These are phyloP conservation scores for Fusarium tuaranense DNA, from an alignment of 2,329 filamentous ascomycete genomes.

Conservation along the genomic window DNA sequence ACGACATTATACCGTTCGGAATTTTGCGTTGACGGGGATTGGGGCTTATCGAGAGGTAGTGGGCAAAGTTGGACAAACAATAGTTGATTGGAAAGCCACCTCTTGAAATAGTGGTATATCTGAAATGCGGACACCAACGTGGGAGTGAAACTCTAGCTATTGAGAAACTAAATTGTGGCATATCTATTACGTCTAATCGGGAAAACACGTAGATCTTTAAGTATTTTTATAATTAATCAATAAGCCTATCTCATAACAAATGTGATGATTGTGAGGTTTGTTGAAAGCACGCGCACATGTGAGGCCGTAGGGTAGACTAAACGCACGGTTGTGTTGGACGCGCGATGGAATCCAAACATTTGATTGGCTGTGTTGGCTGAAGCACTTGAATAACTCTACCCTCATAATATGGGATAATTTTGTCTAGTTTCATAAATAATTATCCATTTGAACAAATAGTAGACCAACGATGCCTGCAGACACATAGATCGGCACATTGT, in stretches of 20 bases:
- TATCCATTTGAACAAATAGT: background rate
- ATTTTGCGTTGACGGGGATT: background rate
- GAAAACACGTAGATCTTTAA: background rate
- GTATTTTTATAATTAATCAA: background rate
- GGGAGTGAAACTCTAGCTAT: background rate
- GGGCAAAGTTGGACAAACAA: background rate
- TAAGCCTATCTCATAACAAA: background rate
- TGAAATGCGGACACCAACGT: too few relatives aligned
- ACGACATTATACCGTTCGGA: background rate
- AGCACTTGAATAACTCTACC: background rate
- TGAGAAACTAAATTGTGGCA: background rate
- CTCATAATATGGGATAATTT: background rate
- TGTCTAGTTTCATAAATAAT: background rate
- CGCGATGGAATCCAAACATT: background rate
- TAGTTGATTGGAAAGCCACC: too few relatives aligned
- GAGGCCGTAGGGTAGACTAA: background rate
- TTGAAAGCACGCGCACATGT: background rate
- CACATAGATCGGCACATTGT: background rate
- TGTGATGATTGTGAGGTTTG: background rate
- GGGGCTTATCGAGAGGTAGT: background rate
- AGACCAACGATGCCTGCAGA: background rate
- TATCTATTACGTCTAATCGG: background rate
- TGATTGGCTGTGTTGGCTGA: background rate
- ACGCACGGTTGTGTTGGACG: background rate
- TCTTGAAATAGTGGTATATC: too few relatives aligned